Percentiles rank a stretch among this genome's conserved stretches.
These are phyloP conservation scores for Schoenoplectus tabernaemontani DNA, from an alignment of 202 grass and related monocot species.

Conservation along the genomic window DNA sequence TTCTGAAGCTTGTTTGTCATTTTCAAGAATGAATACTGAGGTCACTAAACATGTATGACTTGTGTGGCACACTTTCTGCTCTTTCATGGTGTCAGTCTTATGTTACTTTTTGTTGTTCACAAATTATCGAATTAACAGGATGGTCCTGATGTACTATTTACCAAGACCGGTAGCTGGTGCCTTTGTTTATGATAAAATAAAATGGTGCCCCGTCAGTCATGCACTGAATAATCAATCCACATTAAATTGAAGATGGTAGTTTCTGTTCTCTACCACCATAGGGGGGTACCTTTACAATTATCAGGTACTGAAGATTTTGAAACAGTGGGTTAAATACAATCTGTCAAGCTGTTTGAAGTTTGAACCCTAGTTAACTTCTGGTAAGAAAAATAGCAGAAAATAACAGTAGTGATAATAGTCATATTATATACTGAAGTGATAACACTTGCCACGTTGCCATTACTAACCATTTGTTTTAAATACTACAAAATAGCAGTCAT, in stretches of 20 bases:
- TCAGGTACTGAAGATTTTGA: neutral
- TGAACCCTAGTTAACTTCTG: neutral
- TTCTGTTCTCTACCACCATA: neutral
- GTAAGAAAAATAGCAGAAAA: neutral
- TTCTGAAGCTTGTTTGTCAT: neutral
- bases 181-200: neutral
- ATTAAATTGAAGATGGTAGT: neutral
- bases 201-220: neutral
- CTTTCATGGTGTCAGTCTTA: neutral
- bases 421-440: neutral
- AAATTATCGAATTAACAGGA: neutral
- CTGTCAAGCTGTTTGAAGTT: neutral
- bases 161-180: neutral
- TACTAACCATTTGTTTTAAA: neutral
- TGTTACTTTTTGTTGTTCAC: neutral
- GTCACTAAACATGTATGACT: no score
- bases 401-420: neutral
- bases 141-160: neutral
- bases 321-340: neutral
- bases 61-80: no score
- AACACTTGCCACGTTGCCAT: neutral
- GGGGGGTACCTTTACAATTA: slow-evolving; percentile 4
- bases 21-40: neutral
- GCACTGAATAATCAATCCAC: neutral
- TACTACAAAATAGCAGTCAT: neutral